Evolutionary conservation across 192 early-diverging fungal species (phyloP).

Genomic region (Linnemannia schmuckeri): DNA sequence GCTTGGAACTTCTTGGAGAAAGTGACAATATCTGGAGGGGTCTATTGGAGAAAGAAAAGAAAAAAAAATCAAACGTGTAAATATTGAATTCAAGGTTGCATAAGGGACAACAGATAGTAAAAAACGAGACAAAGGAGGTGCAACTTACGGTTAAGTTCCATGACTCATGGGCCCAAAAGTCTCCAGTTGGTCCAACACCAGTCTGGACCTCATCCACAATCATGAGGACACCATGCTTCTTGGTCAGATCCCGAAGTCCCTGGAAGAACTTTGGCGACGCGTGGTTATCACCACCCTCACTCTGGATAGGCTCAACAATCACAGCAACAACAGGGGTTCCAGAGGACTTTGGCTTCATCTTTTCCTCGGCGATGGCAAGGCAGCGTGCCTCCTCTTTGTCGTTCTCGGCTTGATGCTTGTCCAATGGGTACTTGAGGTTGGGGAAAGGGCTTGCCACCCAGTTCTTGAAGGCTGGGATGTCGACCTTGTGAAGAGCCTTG

Average conservation of each 20-base stretch:
- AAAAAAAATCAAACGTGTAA: not conserved
- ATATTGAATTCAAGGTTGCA: not conserved
- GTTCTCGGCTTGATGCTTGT: slow-evolving; percentile 70
- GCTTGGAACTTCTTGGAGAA: slow-evolving; percentile 87
- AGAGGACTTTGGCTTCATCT: slow-evolving; percentile 56
- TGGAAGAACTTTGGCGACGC: slow-evolving; percentile 79
- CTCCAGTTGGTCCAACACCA: slow-evolving; percentile 78
- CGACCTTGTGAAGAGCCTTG: slow-evolving; percentile 81
- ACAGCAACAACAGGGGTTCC: slow-evolving; percentile 71
- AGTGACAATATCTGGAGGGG: slow-evolving; percentile 80
- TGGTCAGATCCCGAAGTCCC: slow-evolving; percentile 68
- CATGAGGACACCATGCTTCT: slow-evolving; percentile 68
- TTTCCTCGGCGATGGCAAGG: slow-evolving; percentile 62
- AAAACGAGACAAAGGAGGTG: not conserved
- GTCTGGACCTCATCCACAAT: slow-evolving; percentile 89
- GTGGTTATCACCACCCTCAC: slow-evolving; percentile 80
- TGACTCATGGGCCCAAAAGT: slow-evolving; percentile 84
- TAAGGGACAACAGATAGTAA: not conserved
- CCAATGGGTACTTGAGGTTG: slow-evolving; percentile 73
- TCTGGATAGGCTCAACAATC: slow-evolving; percentile 80
- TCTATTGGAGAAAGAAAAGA: slow-evolving; percentile 14
- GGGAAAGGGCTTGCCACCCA: slow-evolving; percentile 70
- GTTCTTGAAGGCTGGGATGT: slow-evolving; percentile 75
- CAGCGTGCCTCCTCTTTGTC: slow-evolving; percentile 69
- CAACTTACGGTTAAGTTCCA: slow-evolving; percentile 66